Evolutionary conservation across 2,329 filamentous ascomycete genomes (phyloP).

Genomic region (Apiospora sp.): DNA sequence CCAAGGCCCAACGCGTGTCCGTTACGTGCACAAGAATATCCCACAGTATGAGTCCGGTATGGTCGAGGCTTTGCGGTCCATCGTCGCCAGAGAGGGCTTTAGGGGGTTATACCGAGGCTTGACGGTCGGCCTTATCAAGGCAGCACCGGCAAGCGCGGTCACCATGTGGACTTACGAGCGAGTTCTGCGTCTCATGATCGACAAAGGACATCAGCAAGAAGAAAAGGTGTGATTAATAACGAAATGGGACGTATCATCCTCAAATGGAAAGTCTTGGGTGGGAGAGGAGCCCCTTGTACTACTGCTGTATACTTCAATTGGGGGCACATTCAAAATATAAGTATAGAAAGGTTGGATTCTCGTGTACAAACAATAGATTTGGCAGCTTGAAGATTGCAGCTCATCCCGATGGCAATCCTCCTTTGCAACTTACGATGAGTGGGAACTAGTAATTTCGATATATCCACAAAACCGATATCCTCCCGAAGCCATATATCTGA

Average conservation of each 20-base stretch:
- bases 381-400: background rate
- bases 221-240: background rate
- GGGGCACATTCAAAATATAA: background rate
- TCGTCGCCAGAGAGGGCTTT: slow-evolving; percentile 76
- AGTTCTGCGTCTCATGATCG: slow-evolving; percentile 67
- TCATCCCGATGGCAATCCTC: background rate
- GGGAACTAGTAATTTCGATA: background rate
- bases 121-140: slow-evolving; percentile 88
- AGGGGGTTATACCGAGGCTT: slow-evolving; percentile 88
- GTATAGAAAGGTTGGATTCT: background rate
- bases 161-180: slow-evolving; percentile 96
- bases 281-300: background rate
- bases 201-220: slow-evolving; percentile 19
- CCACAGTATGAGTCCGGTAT: slow-evolving; percentile 80
- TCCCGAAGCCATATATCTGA: background rate
- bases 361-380: background rate
- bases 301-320: background rate
- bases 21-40: slow-evolving; percentile 87
- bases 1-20: slow-evolving; percentile 82
- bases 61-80: slow-evolving; percentile 69
- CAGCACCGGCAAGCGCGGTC: slow-evolving; percentile 89
- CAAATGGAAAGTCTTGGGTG: background rate
- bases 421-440: background rate
- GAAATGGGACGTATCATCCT: background rate
- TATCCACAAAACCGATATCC: background rate